phyloP scores from a whole-genome alignment of 768 basidiomycete species.

The Pulveroboletus ravenelii region DNA sequence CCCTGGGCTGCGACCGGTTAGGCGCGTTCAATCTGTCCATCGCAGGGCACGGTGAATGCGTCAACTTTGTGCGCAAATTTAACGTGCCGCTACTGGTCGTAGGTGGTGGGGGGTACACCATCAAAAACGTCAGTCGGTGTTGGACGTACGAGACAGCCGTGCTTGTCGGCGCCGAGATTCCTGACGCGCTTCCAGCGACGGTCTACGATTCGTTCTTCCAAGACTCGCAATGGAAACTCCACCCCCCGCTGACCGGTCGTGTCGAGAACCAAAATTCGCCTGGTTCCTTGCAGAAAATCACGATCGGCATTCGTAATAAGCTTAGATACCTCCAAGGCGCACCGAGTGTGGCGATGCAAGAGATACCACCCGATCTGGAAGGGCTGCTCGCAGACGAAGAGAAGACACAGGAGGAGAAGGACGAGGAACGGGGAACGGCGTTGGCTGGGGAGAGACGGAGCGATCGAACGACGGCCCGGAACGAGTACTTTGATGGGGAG shows the following conservation, averaged over 20 bases:
- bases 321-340: conserved; percentile 91
- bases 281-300: conserved; percentile 79
- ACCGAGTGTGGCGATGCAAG: conserved; percentile 94
- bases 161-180: conserved; percentile 75
- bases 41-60: conserved; percentile 96
- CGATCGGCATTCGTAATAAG: conserved; percentile 80
- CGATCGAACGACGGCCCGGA: conserved; percentile 51
- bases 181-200: conserved; percentile 83
- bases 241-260: conserved; percentile 85
- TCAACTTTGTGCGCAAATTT: conserved; percentile 92
- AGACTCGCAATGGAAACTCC: conserved; percentile 87
- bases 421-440: conserved; percentile 60
- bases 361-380: conserved; percentile 89
- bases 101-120: conserved; percentile 95
- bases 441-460: conserved; percentile 47
- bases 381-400: conserved; percentile 74
- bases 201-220: conserved; percentile 92
- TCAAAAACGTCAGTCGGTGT: conserved; percentile 96
- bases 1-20: conserved; percentile 88
- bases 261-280: conserved; percentile 92
- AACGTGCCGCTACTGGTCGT: conserved; percentile 86
- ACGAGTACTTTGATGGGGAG: conserved; percentile 73
- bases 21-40: conserved; percentile 98
- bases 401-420: conserved; percentile 58
- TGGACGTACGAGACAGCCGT: conserved; percentile 99